These are phyloP conservation scores for Brassica rapa DNA, from an alignment of 345 rosid genomes.

Conservation along the genomic window DNA sequence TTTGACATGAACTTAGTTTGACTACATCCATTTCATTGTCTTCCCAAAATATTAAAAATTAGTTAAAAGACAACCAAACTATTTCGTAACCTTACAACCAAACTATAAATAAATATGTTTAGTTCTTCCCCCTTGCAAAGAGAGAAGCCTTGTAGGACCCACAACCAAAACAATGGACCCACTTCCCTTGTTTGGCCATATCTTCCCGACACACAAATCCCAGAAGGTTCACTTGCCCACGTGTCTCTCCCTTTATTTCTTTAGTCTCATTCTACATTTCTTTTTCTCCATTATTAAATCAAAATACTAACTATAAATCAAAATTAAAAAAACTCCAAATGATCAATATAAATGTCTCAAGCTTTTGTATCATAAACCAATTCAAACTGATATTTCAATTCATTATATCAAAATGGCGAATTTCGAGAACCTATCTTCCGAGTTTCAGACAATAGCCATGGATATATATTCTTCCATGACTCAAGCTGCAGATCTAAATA, in stretches of 20 bases:
- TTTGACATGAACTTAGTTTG: conserved; percentile 27
- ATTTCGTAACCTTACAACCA: conserved; percentile 25
- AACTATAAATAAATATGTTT: conserved; percentile 10
- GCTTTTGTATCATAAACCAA: conserved; percentile 25
- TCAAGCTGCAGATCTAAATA: conserved; percentile 47
- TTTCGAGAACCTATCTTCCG: conserved; percentile 35
- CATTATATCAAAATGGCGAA: conserved; percentile 25
- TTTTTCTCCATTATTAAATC: conserved; percentile 6
- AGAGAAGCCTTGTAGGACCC: conserved; percentile 17
- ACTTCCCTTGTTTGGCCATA: conserved; percentile 35
- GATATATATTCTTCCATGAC: conserved; percentile 35
- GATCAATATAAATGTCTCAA: conserved; percentile 28
- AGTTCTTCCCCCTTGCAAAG: conserved; percentile 29
- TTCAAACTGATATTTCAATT: conserved; percentile 4
- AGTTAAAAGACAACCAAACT: conserved; percentile 7
- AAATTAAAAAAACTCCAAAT: neutral
- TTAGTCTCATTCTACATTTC: neutral
- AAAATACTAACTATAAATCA: neutral
- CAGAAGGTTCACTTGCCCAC: conserved; percentile 37
- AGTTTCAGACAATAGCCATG: conserved; percentile 33
- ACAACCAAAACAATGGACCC: conserved; percentile 27
- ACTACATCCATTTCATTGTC: conserved; percentile 31
- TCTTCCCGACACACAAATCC: conserved; percentile 40
- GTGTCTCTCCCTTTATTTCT: conserved; percentile 33
- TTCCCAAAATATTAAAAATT: conserved; percentile 5